Conservation (phyloP, 2,329 filamentous ascomycete species). For the Ceratocystiopsis brevicomis region DNA sequence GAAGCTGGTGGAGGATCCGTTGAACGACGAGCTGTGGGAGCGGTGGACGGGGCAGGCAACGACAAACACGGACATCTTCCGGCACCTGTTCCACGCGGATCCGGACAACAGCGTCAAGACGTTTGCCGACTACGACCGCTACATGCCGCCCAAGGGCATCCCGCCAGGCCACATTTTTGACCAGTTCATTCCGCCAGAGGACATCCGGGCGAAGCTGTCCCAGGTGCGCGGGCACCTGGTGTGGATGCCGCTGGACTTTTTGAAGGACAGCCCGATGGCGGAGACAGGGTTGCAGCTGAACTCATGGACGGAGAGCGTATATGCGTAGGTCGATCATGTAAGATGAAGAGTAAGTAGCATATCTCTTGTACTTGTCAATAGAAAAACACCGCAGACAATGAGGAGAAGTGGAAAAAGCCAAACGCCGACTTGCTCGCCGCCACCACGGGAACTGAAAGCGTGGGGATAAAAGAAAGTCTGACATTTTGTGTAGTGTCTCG, state of each 20-base stretch:
- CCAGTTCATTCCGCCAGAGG: slow-evolving; percentile 50
- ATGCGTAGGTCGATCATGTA: slow-evolving; percentile 35
- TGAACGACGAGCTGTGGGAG: slow-evolving; percentile 46
- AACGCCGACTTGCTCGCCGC: too few species aligned
- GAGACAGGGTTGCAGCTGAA: slow-evolving; percentile 79
- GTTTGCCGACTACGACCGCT: slow-evolving; percentile 77
- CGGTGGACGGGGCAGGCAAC: slow-evolving; percentile 52
- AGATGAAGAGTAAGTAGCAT: too few species aligned
- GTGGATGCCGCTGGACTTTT: slow-evolving; percentile 84
- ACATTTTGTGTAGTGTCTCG: too few species aligned
- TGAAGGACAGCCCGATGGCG: slow-evolving; percentile 72
- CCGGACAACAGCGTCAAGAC: slow-evolving; percentile 80
- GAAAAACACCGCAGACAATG: too few species aligned
- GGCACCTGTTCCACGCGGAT: slow-evolving; percentile 71
- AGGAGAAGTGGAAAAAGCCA: too few species aligned
- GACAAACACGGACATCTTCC: slow-evolving; percentile 54
- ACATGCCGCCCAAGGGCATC: slow-evolving; percentile 47
- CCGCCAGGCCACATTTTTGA: slow-evolving; percentile 81
- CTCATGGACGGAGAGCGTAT: slow-evolving; percentile 69
- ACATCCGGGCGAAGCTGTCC: slow-evolving; percentile 58
- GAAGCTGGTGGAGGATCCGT: slow-evolving; percentile 50
- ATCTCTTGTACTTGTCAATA: too few species aligned
- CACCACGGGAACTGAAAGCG: too few species aligned
- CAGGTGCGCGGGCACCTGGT: slow-evolving; percentile 76
- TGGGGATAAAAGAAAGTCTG: too few species aligned